These are phyloP conservation scores for Cotoneaster glaucophyllus DNA, from an alignment of 306 rosid species.

Conservation along the genomic window DNA sequence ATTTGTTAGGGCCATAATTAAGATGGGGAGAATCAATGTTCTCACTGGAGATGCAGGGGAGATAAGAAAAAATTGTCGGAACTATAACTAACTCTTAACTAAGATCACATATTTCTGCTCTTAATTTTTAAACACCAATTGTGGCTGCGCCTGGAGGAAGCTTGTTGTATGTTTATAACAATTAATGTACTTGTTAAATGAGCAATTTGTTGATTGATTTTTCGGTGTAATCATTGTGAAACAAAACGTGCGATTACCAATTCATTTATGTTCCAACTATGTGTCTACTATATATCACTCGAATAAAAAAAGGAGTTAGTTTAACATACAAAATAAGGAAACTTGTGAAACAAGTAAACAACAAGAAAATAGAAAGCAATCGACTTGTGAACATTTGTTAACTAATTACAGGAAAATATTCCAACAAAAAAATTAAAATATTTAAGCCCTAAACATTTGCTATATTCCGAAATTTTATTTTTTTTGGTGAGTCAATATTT, in stretches of 20 bases:
- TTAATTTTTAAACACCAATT: neutral
- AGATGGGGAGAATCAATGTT: slow-evolving; percentile 25
- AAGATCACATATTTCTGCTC: neutral
- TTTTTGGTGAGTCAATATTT: neutral
- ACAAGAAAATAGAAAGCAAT: too few species aligned
- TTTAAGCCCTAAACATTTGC: too few species aligned
- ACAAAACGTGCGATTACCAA: neutral
- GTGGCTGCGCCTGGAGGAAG: neutral
- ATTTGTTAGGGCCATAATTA: slow-evolving; percentile 29
- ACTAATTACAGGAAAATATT: too few species aligned
- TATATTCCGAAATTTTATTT: too few species aligned
- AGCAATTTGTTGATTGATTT: neutral
- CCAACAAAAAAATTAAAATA: too few species aligned
- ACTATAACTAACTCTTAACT: slow-evolving; percentile 7
- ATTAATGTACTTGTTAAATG: neutral
- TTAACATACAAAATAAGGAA: too few species aligned
- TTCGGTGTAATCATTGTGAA: neutral
- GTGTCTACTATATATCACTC: neutral
- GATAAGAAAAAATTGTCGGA: slow-evolving; percentile 53
- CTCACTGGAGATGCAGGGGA: slow-evolving; percentile 38
- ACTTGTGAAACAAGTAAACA: too few species aligned
- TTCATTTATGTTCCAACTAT: neutral
- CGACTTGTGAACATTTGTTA: too few species aligned
- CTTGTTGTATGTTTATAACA: neutral
- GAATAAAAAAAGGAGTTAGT: too few species aligned